Base-by-base conservation (phyloP, 2,329 filamentous ascomycete species). In the Pseudonectria buxi region DNA sequence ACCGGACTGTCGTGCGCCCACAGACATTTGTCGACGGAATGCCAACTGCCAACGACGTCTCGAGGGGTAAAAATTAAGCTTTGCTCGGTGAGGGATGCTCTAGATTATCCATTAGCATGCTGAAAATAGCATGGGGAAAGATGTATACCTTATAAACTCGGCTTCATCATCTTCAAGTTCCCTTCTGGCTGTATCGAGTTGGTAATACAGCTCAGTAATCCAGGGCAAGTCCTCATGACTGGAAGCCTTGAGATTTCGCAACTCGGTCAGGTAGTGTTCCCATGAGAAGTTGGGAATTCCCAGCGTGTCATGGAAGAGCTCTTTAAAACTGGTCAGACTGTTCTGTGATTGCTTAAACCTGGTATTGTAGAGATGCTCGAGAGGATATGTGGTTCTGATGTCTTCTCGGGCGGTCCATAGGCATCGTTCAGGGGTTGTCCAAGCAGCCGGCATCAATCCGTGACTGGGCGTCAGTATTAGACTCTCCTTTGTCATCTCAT, bases 1-100 rank as follows among this genome's bases (percentile, higher is more conserved):
- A 62, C 54, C 3, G 41, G 40, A 3, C 56, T 50, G 1, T 52
- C 45, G 16, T 50, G 56, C 0, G 58, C 59, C 61, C 60, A 63
- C 1, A 63, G 38, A 34, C 61, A 63, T 12, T 61, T 36, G 0
- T 43, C 40, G 1, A 43, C 26, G 2, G 42, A 53, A 28, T 56
- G 42, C 61, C 61, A 64, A 9, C 27, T 16, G 2, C 24, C 13
- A 10, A 14, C 10, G 11, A 34, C 40, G 12, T 41, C 24, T 4
- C 11, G 24, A 0, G 15, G 10, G 11, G 37, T 34, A 10, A 40
- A 40, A 10, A 44, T 47, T 14, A 49, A 30, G 2, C 33, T 14
- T 4, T 40, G 26, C 14, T 34, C 25, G 12, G 40, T 35, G 26
- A 49, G 47, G 14, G 26, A 11, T 14, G 55, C 45, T 6, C 32